A percentile compares a stretch with the other conserved stretches of the same genome.
These are phyloP conservation scores for Microthlaspi erraticum DNA, from an alignment of 345 rosid genomes.

Conservation along the genomic window DNA sequence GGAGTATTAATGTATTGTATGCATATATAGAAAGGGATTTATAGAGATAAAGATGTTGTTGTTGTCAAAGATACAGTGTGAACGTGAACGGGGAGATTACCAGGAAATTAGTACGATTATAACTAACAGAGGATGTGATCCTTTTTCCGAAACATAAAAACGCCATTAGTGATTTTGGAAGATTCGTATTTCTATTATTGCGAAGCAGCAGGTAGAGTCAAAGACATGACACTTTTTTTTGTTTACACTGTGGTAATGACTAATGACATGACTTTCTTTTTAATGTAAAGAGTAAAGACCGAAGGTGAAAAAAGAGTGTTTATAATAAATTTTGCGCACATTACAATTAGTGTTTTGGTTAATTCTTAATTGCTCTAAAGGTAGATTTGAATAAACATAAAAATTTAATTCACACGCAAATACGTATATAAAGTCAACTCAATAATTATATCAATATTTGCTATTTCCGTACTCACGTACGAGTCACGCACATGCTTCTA, in stretches of 20 bases:
- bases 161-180: conserved; percentile 5
- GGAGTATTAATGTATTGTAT: no score
- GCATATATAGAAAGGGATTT: neutral
- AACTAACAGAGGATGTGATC: neutral
- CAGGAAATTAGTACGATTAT: neutral
- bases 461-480: no score
- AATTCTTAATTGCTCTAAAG: no score
- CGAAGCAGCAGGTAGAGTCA: conserved; percentile 26
- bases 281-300: conserved; percentile 16
- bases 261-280: neutral
- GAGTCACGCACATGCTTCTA: no score
- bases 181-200: conserved; percentile 2
- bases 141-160: neutral
- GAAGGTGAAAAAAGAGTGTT: no score
- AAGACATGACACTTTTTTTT: neutral
- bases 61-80: conserved; percentile 10
- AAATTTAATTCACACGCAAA: no score
- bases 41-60: neutral
- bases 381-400: no score
- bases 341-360: no score
- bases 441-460: no score
- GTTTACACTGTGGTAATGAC: neutral
- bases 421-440: no score
- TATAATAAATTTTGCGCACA: no score
- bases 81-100: neutral